Percentiles rank a stretch among this genome's conserved stretches.
phyloP scores from a whole-genome alignment of 2,329 filamentous ascomycete genomes.

The Cladosporium sp. region DNA sequence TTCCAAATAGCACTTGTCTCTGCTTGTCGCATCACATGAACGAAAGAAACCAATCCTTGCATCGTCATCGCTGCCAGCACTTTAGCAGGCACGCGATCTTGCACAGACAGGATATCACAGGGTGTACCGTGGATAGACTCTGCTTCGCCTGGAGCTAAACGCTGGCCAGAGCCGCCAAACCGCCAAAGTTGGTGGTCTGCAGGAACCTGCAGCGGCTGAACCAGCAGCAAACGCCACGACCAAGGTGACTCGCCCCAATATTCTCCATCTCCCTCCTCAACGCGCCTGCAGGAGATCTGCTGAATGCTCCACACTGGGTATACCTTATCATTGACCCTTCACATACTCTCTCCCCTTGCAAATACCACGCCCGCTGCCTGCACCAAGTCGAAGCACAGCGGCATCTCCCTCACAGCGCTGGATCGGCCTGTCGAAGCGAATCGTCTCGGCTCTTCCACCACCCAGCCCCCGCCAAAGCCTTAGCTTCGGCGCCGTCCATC shows the following conservation, averaged over 20 bases:
- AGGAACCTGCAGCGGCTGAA: not conserved
- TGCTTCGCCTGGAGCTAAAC: not conserved
- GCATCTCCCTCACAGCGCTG: not conserved
- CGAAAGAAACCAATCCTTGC: too few relatives aligned
- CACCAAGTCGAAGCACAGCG: not conserved
- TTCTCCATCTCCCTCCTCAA: not conserved
- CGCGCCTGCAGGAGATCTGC: constrained; percentile 1
- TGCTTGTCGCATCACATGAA: too few relatives aligned
- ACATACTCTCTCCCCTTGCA: not conserved
- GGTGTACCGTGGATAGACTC: not conserved
- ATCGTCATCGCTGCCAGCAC: too few relatives aligned
- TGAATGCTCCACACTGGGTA: not conserved
- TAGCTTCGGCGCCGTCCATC: constrained; percentile 3
- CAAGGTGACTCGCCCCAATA: not conserved
- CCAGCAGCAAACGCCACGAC: not conserved
- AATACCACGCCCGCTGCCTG: not conserved
- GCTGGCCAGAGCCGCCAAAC: not conserved
- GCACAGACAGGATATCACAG: too few relatives aligned
- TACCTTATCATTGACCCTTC: not conserved
- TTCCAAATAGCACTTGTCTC: too few relatives aligned
- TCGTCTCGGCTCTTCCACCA: constrained; percentile 1
- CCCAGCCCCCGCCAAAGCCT: not conserved
- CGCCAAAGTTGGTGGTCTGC: not conserved
- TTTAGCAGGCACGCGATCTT: too few relatives aligned
- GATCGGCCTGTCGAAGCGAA: not conserved